phyloP scores from a whole-genome alignment of 805 yeast species.

The Wickerhamomyces rabaulensis region DNA sequence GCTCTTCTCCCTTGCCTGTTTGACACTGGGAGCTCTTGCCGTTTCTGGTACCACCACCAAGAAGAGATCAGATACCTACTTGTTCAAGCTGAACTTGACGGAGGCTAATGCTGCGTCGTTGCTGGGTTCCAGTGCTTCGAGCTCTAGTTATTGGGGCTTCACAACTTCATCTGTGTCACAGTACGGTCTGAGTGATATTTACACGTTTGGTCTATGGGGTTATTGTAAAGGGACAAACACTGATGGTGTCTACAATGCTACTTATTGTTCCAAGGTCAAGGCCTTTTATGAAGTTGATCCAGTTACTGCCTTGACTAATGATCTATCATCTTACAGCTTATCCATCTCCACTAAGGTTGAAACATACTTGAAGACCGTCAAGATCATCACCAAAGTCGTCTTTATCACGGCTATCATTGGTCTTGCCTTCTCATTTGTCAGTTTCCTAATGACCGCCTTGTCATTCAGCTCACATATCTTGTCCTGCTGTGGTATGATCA shows the following conservation, averaged over 20 bases:
- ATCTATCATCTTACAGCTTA: constrained; percentile 18
- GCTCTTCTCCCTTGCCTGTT: constrained; percentile 34
- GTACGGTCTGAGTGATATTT: constrained; percentile 38
- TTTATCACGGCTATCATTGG: constrained; percentile 50
- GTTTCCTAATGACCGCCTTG: constrained; percentile 39
- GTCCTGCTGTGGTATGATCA: constrained; percentile 38
- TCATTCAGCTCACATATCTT: constrained; percentile 42
- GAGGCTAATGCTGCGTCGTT: constrained; percentile 9
- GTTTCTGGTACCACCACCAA: constrained; percentile 44
- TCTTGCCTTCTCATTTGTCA: constrained; percentile 38
- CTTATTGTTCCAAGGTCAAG: constrained; percentile 49
- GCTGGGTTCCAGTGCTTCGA: constrained; percentile 9
- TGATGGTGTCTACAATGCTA: constrained; percentile 26
- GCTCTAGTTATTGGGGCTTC: not conserved
- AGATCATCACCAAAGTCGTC: constrained; percentile 48
- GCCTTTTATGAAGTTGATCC: constrained; percentile 57
- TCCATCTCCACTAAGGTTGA: constrained; percentile 51
- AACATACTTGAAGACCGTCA: constrained; percentile 38
- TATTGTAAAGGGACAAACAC: constrained; percentile 44
- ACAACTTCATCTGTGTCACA: not conserved
- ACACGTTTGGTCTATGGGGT: constrained; percentile 59
- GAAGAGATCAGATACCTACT: constrained; percentile 38
- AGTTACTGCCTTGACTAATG: constrained; percentile 25
- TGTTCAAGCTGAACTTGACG: constrained; percentile 42
- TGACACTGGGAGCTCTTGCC: constrained; percentile 43